A percentile compares a stretch with the other conserved stretches of the same genome.
phyloP scores from a whole-genome alignment of 768 basidiomycete genomes.

The Candolleomyces eurysporus region DNA sequence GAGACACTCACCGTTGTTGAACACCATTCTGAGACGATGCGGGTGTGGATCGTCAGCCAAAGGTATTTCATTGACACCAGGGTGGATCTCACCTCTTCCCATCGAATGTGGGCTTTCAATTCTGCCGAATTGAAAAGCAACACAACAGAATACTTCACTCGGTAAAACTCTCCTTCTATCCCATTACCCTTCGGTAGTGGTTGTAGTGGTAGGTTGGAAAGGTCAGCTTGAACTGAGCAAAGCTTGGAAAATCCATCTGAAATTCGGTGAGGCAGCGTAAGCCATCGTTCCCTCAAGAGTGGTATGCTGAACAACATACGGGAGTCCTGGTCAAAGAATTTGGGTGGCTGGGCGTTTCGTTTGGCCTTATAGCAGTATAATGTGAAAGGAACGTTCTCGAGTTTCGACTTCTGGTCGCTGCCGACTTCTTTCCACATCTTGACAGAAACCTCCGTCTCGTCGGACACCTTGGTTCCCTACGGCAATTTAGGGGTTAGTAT shows the following conservation, averaged over 20 bases:
- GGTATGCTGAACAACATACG: slow-evolving; percentile 2
- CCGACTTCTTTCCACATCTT: slow-evolving; percentile 8
- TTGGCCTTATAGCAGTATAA: slow-evolving; percentile 18
- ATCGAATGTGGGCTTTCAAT: slow-evolving; percentile 43
- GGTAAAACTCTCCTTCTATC: slow-evolving; percentile 15
- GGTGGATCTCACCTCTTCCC: slow-evolving; percentile 29
- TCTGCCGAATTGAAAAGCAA: slow-evolving; percentile 45
- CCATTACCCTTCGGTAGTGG: background rate
- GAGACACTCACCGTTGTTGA: background rate
- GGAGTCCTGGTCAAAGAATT: slow-evolving; percentile 20
- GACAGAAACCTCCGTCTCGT: slow-evolving; percentile 19
- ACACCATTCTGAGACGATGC: background rate
- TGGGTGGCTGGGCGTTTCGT: slow-evolving; percentile 8
- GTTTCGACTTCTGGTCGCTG: slow-evolving; percentile 1
- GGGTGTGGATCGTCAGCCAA: too few relatives aligned
- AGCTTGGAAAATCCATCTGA: slow-evolving; percentile 15
- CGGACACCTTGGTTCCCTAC: slow-evolving; percentile 20
- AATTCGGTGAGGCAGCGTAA: background rate
- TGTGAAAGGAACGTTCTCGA: slow-evolving; percentile 9
- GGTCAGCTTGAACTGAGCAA: slow-evolving; percentile 18
- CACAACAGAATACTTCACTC: slow-evolving; percentile 34
- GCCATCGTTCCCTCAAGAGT: background rate
- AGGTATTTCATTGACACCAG: background rate
- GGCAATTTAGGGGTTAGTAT: background rate
- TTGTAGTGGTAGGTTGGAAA: slow-evolving; percentile 7